Conservation (phyloP, 768 basidiomycete genomes). For the Termitomyces sp. region DNA sequence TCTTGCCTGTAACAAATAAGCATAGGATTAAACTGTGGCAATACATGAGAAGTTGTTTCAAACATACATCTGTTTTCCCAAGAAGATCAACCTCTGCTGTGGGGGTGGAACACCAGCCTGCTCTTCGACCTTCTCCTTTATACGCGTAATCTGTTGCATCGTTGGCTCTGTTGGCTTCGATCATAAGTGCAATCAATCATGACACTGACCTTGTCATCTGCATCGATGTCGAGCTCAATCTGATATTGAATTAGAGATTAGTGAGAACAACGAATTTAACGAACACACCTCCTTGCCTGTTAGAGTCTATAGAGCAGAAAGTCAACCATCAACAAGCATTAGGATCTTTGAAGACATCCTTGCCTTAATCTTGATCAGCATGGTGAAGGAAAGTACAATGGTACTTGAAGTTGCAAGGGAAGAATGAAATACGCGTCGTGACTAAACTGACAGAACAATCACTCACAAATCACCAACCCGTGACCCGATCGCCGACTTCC, state of each 20-base stretch:
- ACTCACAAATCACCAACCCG: neutral
- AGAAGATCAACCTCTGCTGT: conserved; percentile 91
- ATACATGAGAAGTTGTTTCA: neutral
- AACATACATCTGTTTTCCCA: conserved; percentile 88
- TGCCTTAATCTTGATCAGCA: conserved; percentile 92
- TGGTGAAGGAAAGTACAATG: conserved; percentile 20
- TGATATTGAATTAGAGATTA: conserved; percentile 17
- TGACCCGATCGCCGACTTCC: neutral
- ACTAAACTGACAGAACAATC: neutral
- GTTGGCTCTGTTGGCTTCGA: neutral
- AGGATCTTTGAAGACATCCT: conserved; percentile 8
- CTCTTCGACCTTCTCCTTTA: conserved; percentile 98
- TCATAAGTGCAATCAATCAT: neutral
- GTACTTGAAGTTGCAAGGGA: neutral
- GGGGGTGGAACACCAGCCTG: conserved; percentile 96
- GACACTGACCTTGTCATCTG: conserved; percentile 68
- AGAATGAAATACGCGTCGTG: conserved; percentile 3
- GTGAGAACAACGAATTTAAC: neutral
- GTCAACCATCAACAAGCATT: conserved; percentile 6
- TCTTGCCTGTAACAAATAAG: conserved; percentile 37
- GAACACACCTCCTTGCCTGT: conserved; percentile 89
- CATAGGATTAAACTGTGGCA: conserved; percentile 21
- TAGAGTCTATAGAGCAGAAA: conserved; percentile 55
- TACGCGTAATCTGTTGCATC: conserved; percentile 67
- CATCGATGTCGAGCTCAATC: conserved; percentile 96